Evolutionary conservation across 2,329 filamentous ascomycete genomes (phyloP), one percentile per base, ranked within the genome.

Genomic region (Monosporascus ibericus): DNA sequence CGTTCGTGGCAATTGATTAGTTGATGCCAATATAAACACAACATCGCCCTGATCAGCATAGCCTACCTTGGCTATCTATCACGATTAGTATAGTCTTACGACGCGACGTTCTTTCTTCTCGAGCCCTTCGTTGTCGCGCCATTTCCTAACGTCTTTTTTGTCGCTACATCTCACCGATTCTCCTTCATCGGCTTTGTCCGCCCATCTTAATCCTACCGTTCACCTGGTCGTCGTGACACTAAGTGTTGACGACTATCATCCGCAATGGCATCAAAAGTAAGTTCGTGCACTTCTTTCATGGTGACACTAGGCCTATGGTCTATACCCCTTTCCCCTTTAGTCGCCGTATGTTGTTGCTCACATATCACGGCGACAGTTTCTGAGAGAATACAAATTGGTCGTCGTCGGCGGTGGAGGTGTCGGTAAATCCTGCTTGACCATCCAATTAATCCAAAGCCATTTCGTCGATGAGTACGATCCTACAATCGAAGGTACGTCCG

Each of bases 401-500:
- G 94, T 97, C 57, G 92, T 99, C 61, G 94, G 94, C 65, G 94
- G 95, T 67, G 94, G 94, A 81, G 94, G 94, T 73, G 94, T 99
- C 61, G 94, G 94, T 77, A 99, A 99, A 81, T 97, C 92, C 57
- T 97, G 94, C 77, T 83, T 99, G 79, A 97, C 94, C 54, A 97
- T 99, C 69, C 94, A 97, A 79, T 84, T 92, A 74, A 90, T 90
- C 66, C 87, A 92, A 76, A 92, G 88, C 73, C 94, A 99, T 73
- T 99, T 99, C 78, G 92, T 97, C 70, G 94, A 97, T 74, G 94
- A 97, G 75, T 99, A 99, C 74, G 94, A 99, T 74, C 94, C 94
- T 53, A 99, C 94, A 66, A 97, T 99, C 68, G 94, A 99, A 88
- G 94, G 94, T 92, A 73, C 63, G 80, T 72, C 38, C 9, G 52